Conservation (phyloP, 495 filamentous ascomycete species). For the Hyaloscypha hepaticicola region DNA sequence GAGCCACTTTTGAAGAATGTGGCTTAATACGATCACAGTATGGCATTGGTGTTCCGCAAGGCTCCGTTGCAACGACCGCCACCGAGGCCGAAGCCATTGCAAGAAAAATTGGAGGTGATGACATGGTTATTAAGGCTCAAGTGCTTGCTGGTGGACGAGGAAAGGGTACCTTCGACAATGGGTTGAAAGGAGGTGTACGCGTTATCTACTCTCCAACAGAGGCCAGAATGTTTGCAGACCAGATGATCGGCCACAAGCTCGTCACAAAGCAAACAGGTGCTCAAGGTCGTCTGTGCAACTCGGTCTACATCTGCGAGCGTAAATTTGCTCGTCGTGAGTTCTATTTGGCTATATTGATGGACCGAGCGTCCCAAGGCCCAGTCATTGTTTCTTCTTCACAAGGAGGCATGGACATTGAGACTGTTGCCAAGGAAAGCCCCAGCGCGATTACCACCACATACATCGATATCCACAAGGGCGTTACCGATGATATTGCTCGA, state of each 20-base stretch:
- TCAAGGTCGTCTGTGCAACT: conserved; percentile 84
- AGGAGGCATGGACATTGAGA: conserved; percentile 98
- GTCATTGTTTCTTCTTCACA: conserved; percentile 97
- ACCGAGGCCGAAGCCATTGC: conserved; percentile 91
- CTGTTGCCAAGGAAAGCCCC: conserved; percentile 95
- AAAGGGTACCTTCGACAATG: conserved; percentile 97
- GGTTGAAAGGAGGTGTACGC: conserved; percentile 95
- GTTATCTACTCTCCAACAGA: conserved; percentile 88
- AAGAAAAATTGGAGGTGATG: conserved; percentile 85
- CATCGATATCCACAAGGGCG: conserved; percentile 90
- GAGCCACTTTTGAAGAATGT: neutral
- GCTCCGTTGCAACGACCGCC: conserved; percentile 75
- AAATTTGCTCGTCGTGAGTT: conserved; percentile 99
- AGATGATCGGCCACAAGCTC: conserved; percentile 99
- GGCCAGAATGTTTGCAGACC: conserved; percentile 94
- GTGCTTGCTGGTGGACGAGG: conserved; percentile 96
- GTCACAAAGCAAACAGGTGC: conserved; percentile 99
- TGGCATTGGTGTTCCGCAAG: conserved; percentile 88
- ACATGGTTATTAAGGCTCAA: conserved; percentile 99
- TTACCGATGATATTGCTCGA: conserved; percentile 90
- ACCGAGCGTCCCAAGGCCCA: conserved; percentile 85
- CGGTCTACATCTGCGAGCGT: conserved; percentile 98
- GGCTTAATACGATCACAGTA: conserved; percentile 58
- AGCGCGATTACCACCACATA: conserved; percentile 91
- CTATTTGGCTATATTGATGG: conserved; percentile 98